Percentiles rank a stretch among this genome's conserved stretches.
Conservation (phyloP, 2,329 filamentous ascomycete genomes). For the Aspergillus cejpii region DNA sequence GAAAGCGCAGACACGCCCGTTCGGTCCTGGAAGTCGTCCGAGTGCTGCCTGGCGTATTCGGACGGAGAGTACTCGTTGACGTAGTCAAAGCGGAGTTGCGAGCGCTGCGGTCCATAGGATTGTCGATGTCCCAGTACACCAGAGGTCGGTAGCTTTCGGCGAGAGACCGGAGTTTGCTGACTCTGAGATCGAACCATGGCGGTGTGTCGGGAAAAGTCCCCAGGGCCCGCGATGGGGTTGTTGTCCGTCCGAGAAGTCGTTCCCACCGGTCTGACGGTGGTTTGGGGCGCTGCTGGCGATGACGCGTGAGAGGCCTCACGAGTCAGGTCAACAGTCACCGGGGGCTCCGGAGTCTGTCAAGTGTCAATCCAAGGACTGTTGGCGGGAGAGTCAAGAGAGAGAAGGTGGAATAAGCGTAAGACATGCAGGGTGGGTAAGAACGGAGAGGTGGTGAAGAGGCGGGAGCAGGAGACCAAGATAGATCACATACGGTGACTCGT, state of each 20-base stretch:
- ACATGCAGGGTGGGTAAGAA: slow-evolving; percentile 21
- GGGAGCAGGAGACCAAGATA: slow-evolving; percentile 37
- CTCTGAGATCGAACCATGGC: slow-evolving; percentile 37
- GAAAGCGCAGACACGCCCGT: slow-evolving; percentile 19
- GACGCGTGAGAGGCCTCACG: slow-evolving; percentile 28
- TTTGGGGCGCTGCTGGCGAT: slow-evolving; percentile 23
- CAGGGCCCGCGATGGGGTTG: slow-evolving; percentile 19
- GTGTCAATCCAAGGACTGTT: slow-evolving; percentile 37
- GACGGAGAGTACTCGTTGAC: slow-evolving; percentile 40
- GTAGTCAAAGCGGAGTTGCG: slow-evolving; percentile 28
- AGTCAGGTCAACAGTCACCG: slow-evolving; percentile 27
- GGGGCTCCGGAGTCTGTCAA: slow-evolving; percentile 38
- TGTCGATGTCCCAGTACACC: slow-evolving; percentile 26
- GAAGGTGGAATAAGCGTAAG: slow-evolving; percentile 15
- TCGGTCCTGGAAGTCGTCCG: slow-evolving; percentile 28
- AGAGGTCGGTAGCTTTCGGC: slow-evolving; percentile 22
- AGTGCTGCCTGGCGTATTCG: slow-evolving; percentile 36
- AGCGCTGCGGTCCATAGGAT: slow-evolving; percentile 26
- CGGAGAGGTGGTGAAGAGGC: slow-evolving; percentile 20
- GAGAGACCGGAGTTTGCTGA: slow-evolving; percentile 31
- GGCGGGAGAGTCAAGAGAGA: slow-evolving; percentile 21
- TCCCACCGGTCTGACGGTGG: slow-evolving; percentile 20
- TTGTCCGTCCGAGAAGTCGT: slow-evolving; percentile 25
- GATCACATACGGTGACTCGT: slow-evolving; percentile 43
- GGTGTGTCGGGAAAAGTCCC: slow-evolving; percentile 27